These are phyloP conservation scores for Spirogloea muscicola DNA, from an alignment of 139 green algal species.

Conservation along the genomic window DNA sequence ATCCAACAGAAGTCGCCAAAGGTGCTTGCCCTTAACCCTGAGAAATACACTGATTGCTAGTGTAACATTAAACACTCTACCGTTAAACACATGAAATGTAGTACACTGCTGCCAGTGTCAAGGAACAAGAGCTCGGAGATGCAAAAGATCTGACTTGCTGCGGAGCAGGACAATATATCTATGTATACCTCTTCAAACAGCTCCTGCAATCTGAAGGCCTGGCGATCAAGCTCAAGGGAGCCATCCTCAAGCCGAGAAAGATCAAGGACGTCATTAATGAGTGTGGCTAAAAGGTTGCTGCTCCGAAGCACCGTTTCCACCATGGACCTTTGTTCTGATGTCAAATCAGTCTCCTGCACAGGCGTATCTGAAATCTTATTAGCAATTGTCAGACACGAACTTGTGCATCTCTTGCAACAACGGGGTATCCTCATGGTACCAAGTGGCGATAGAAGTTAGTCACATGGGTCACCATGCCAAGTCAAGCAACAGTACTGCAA, in stretches of 20 bases:
- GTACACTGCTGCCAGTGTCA: neutral
- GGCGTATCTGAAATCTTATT: too few relatives aligned
- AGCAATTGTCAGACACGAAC: too few relatives aligned
- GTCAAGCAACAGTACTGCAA: neutral
- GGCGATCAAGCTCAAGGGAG: neutral
- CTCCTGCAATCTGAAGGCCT: too few relatives aligned
- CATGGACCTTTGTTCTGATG: slow-evolving; percentile 22
- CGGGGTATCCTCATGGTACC: neutral
- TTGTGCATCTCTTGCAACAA: too few relatives aligned
- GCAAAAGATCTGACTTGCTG: neutral
- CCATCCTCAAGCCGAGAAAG: slow-evolving; percentile 38
- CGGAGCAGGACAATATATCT: neutral
- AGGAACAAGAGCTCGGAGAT: neutral
- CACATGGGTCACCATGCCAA: too few relatives aligned
- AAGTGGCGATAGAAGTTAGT: neutral
- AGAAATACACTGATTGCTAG: too few relatives aligned
- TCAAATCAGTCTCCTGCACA: slow-evolving; percentile 16
- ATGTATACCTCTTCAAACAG: neutral
- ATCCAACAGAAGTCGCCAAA: neutral
- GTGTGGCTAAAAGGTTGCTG: slow-evolving; percentile 14
- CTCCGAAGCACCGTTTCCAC: slow-evolving; percentile 25
- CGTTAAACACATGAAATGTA: neutral
- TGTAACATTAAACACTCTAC: too few relatives aligned
- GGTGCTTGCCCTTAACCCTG: too few relatives aligned
- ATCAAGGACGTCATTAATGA: slow-evolving; percentile 48